Evolutionary conservation across 1,284 basidiomycete genomes (phyloP).

Genomic region (Cutaneotrichosporon sp.): DNA sequence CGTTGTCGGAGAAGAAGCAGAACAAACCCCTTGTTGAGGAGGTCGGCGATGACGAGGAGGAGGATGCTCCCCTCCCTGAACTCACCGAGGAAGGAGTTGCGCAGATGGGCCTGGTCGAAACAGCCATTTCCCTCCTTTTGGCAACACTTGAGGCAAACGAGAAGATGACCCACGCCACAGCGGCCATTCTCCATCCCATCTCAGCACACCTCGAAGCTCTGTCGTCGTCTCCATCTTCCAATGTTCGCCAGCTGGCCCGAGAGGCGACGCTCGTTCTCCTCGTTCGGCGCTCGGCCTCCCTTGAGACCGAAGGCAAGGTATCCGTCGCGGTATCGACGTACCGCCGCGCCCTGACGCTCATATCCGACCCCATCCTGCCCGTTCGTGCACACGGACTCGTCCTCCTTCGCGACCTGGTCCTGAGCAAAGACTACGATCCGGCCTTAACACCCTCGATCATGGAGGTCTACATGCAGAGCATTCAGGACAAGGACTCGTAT

Average conservation of each 20-base stretch:
- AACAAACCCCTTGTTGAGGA: conserved; percentile 7
- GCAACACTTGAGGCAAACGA: conserved; percentile 79
- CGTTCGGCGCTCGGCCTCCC: conserved; percentile 23
- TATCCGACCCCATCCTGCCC: conserved; percentile 90
- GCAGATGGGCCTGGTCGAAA: conserved; percentile 56
- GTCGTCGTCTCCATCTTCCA: conserved; percentile 49
- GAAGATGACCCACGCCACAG: conserved; percentile 58
- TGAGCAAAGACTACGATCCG: conserved; percentile 36
- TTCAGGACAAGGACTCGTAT: conserved; percentile 92
- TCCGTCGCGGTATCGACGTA: conserved; percentile 60
- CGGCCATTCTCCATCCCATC: conserved; percentile 66
- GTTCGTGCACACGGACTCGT: conserved; percentile 89
- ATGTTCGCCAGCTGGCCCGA: conserved; percentile 61
- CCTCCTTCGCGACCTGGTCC: conserved; percentile 70
- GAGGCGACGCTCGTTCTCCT: conserved; percentile 51
- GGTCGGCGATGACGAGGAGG: conserved; percentile 14
- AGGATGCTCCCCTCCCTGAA: conserved; percentile 18
- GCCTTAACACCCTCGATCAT: conserved; percentile 76
- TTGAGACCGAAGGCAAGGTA: conserved; percentile 28
- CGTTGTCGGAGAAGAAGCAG: neutral
- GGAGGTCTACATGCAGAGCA: conserved; percentile 76
- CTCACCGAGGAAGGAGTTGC: conserved; percentile 44
- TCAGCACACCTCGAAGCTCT: conserved; percentile 61
- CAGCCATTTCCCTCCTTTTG: conserved; percentile 69
- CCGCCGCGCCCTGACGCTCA: conserved; percentile 76